Evolutionary conservation across 2,329 filamentous ascomycete species (phyloP), one percentile per base, ranked within the genome.

Genomic region (Aspergillus sp.): DNA sequence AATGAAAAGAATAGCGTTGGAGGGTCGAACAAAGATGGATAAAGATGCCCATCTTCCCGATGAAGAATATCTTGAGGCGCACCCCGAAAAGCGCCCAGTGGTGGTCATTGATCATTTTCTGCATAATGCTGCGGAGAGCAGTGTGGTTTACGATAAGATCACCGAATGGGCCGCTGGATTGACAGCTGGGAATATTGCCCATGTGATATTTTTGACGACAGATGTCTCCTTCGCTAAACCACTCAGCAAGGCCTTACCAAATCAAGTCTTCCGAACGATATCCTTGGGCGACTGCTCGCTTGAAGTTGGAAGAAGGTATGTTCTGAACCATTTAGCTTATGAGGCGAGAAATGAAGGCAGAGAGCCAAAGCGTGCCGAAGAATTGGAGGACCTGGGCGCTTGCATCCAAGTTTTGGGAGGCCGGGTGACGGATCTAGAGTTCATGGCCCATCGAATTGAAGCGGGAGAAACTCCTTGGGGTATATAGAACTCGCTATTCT

Each of bases 391-490:
- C 49, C 77, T 98, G 2, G 90, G 96, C 57, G 77, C 77, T 27
- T 90, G 87, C 54, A 94, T 97, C 51, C 78, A 83, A 27, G 78
- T 83, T 0, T 77, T 98, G 1, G 93, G 93, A 19, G 93, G 93
- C 2, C 87, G 93, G 4, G 77, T 98, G n/a, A 95, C 90, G 0
- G 93, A 98, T 60, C 82, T 98, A 13, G 91, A 97, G 61, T 94
- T 93, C 60, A 81, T 98, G 35, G 86, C 90, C n/a, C 82, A 91
- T 31, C 80, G 93, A 12, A 86, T 98, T 56, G 88, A 89, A 67
- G 82, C 86, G 1, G 91, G 93, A 11, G 90, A 96, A 64, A 85
- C 78, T 2, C 93, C 93, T 1, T 78, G 77, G 50, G 77, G 71
- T 71, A 55, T 27, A 43, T 13, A 5, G 6, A 30, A 27, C 54